A percentile compares a stretch with the other conserved stretches of the same genome.
Conservation (phyloP, 176 grass and related monocot species). For the Leersia perrieri region DNA sequence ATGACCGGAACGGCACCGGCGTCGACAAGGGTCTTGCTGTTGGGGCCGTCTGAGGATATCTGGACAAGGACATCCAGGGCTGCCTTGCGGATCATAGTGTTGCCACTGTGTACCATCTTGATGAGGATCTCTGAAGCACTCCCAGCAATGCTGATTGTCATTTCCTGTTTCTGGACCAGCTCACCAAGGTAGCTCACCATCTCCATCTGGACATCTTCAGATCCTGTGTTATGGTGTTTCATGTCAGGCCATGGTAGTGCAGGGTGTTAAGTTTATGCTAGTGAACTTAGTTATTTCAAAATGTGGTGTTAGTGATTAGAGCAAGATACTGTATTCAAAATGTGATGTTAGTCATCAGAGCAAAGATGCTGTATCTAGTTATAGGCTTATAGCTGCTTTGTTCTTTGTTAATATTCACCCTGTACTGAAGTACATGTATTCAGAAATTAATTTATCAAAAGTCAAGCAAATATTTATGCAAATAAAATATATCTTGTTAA, state of each 20-base stretch:
- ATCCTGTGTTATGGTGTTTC: slow-evolving; percentile 46
- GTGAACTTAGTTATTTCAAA: background rate
- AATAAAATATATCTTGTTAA: background rate
- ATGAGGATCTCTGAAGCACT: slow-evolving; percentile 59
- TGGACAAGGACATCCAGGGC: slow-evolving; percentile 76
- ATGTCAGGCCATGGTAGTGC: slow-evolving; percentile 22
- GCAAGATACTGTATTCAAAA: background rate
- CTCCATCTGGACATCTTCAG: slow-evolving; percentile 83
- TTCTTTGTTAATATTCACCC: background rate
- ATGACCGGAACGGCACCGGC: slow-evolving; percentile 56
- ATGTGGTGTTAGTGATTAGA: background rate
- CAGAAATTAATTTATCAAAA: background rate
- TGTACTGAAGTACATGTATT: background rate
- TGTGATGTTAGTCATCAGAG: background rate
- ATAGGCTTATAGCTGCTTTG: background rate
- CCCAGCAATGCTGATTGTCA: slow-evolving; percentile 64
- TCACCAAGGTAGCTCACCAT: slow-evolving; percentile 91
- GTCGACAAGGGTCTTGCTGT: slow-evolving; percentile 51
- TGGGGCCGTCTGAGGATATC: slow-evolving; percentile 72
- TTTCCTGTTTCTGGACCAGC: slow-evolving; percentile 70
- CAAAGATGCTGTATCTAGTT: background rate
- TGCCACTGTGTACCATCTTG: slow-evolving; percentile 67
- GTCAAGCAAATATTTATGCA: background rate
- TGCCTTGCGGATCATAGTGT: slow-evolving; percentile 48
- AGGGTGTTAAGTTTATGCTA: background rate